Evolutionary conservation across 2,329 filamentous ascomycete genomes (phyloP).

Genomic region (Ceratocystis huliohia): DNA sequence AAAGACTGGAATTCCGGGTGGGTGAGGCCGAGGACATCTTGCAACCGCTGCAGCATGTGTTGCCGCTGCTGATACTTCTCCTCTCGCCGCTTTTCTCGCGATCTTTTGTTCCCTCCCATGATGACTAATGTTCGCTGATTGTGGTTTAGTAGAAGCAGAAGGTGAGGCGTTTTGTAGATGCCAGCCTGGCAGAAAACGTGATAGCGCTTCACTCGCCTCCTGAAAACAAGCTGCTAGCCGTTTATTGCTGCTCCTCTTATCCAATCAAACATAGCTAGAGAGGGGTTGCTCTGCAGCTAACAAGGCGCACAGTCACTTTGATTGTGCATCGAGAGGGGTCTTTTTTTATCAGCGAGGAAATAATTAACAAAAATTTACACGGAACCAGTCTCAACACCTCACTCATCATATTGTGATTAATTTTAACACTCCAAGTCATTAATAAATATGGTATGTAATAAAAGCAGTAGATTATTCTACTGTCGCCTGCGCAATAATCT

Average conservation of each 20-base stretch:
- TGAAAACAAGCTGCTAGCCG: not conserved
- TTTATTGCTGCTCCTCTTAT: not conserved
- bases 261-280: not conserved
- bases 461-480: constrained; percentile 9
- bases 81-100: not conserved
- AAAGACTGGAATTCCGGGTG: not conserved
- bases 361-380: too few species aligned
- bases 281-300: not conserved
- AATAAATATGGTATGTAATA: constrained; percentile 6
- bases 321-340: not conserved
- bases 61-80: not conserved
- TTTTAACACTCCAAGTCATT: not conserved
- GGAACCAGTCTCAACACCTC: too few species aligned
- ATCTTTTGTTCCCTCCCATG: not conserved
- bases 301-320: not conserved
- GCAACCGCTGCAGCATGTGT: constrained; percentile 36
- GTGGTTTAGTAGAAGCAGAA: too few species aligned
- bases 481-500: constrained; percentile 11
- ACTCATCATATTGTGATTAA: too few species aligned
- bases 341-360: not conserved
- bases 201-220: not conserved
- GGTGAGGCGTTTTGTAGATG: too few species aligned
- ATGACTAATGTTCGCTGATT: not conserved
- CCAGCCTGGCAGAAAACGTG: too few species aligned
- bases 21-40: constrained; percentile 3